Base-by-base conservation (phyloP, 2,329 filamentous ascomycete species). In the Helotiales sp. region DNA sequence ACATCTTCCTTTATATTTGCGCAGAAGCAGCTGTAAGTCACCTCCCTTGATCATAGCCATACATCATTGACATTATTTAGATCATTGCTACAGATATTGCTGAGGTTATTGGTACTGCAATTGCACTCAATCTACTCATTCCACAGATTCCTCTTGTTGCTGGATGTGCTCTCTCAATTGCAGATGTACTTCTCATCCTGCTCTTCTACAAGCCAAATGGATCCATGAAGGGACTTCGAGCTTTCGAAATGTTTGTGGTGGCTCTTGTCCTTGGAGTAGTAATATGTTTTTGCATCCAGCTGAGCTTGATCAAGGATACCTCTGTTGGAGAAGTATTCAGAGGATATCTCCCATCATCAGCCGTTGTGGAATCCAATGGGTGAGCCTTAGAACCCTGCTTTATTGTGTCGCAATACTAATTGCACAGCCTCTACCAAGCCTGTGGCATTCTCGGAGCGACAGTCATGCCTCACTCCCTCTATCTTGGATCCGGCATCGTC, bases 381-480 rank as follows among this genome's bases (percentile, higher is more conserved):
- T 80, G 64, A 19, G 51, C 15, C 7, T 10, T 36, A 40, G 17
- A 10, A 25, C 22, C 31, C 53, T 33, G 9, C 24, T 8, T 47
- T 13, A 15, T 29, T 15, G n/a, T 15, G 17, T 22, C 5, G 40
- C 8, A 22, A 7, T n/a, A 27, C 66, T 72, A 47, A 72, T n/a
- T 7, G n/a, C 1, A 25, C 54, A 73, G 78, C 48, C 68, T 87
- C 0, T 90, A 89, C 69, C 86, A 89, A 71, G 82, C 88, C 1
- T 92, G 89, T 62, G 89, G 89, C 52, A 92, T 92, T 57, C 77
- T 92, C 0, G 89, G 89, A 1, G 89, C 89, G 3, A 92, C 89
- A 0, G 87, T 89, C 24, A 88, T 89, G 86, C 86, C 86, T 4
- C 86, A 88, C 66, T 85, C 82, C 52, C 73, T 90, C 3, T 90